These are phyloP conservation scores for Schizothecium vesticola DNA, from an alignment of 495 filamentous ascomycete genomes.

Conservation along the genomic window DNA sequence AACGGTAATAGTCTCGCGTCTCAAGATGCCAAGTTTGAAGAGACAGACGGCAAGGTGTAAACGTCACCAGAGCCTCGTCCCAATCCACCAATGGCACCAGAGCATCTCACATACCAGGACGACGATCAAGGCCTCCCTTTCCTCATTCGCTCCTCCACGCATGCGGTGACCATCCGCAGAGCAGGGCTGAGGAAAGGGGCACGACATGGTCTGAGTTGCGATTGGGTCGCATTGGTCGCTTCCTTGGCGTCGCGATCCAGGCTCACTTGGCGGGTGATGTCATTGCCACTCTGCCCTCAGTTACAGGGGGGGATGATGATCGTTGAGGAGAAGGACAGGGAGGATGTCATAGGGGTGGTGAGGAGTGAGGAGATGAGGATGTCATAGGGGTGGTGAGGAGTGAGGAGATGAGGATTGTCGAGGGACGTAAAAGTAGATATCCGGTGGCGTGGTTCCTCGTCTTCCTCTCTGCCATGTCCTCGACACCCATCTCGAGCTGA, in stretches of 20 bases:
- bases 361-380: background rate
- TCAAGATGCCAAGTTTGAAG: background rate
- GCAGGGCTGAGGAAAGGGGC: background rate
- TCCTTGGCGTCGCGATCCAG: background rate
- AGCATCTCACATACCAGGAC: background rate
- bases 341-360: background rate
- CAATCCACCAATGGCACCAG: background rate
- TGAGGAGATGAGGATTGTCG: no score
- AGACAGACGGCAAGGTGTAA: background rate
- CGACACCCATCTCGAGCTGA: background rate
- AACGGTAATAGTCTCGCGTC: no score
- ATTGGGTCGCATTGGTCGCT: background rate
- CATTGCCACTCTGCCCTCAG: constrained; percentile 3
- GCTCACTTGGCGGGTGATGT: constrained; percentile 8
- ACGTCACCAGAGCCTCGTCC: background rate
- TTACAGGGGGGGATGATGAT: background rate
- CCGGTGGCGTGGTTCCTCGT: background rate
- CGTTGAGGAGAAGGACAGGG: background rate
- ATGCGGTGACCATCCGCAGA: background rate
- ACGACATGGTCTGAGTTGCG: background rate
- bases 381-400: background rate
- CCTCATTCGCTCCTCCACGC: background rate
- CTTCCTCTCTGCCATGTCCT: background rate
- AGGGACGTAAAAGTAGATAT: background rate
- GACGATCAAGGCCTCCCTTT: background rate